Base-by-base conservation (phyloP, 306 rosid genomes). In the Vachellia pachyceras region DNA sequence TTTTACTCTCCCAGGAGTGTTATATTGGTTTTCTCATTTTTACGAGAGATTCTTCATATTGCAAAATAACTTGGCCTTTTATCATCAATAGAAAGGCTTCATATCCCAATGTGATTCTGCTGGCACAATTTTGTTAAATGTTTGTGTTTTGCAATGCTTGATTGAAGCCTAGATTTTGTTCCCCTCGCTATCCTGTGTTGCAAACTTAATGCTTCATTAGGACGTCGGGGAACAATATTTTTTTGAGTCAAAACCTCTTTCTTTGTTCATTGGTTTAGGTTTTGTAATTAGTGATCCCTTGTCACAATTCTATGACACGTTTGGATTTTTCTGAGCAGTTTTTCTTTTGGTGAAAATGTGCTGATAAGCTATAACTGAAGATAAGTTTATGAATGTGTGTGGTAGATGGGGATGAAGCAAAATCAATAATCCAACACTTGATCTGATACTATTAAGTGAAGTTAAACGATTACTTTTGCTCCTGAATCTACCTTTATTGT, bases 191-290 rank as follows among this genome's bases (percentile, higher is more conserved):
- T 91, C 97, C 96, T 9, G 41, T 79, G 84, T 80, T 60, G 44
- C 87, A 84, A 72, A 35, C 69, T 0, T 0, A 12, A 36, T 87
- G 91, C 77, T 45, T 83, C 72, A 77, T 63, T 77, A 80, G 95
- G 97, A 94, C 97, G 98, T 94, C 85, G 94, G 98, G 88, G 87
- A 85, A 91, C 89, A 5, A 93, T 10, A 86, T 84, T 36, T 5
- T 33, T 5, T 35, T 36, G 1, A n/a, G 33, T 10, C 39, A 10
- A 61, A 61, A 25, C 8, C n/a, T 3, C n/a, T n/a, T n/a, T 29
- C 5, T 60, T 5, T 61, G 40, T 61, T 61, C 14, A 4, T 0
- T 20, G 13, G 25, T 44, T 36, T 6, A 1, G 11, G 36, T n/a
- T 11, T 36, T 64, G 10, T 0, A 3, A 17, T 5, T 17, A 42